phyloP scores from a whole-genome alignment of 2,329 filamentous ascomycete genomes.

The Fusarium xylarioides region DNA sequence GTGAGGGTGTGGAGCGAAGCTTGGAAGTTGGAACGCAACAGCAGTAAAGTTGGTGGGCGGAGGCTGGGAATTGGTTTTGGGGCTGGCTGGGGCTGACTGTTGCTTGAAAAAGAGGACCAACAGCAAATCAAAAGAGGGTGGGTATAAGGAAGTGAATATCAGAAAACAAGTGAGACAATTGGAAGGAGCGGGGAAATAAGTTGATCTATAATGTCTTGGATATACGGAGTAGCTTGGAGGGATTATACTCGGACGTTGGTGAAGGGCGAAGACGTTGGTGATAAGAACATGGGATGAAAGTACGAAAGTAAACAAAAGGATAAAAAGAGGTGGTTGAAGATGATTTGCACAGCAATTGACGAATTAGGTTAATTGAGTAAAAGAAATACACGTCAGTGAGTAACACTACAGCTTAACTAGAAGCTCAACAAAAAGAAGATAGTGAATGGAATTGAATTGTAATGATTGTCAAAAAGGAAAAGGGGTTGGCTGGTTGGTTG shows the following conservation, averaged over 20 bases:
- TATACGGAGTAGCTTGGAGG: not conserved
- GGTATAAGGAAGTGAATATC: not conserved
- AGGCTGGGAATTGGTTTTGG: conserved; percentile 21
- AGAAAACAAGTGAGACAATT: conserved; percentile 24
- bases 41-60: conserved; percentile 24
- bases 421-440: not conserved
- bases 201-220: conserved; percentile 29
- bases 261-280: conserved; percentile 5
- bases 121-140: conserved; percentile 4
- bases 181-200: conserved; percentile 28
- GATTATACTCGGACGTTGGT: not conserved
- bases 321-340: conserved; percentile 1
- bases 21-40: conserved; percentile 38
- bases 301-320: conserved; percentile 30
- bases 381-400: not conserved
- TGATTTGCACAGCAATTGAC: not conserved
- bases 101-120: not conserved
- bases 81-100: conserved; percentile 14
- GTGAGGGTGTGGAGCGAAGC: conserved; percentile 15
- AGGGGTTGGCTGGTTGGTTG: conserved; percentile 23
- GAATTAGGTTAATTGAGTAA: not conserved
- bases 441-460: conserved; percentile 21
- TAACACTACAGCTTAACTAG: not conserved
- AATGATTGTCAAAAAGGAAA: conserved; percentile 18
- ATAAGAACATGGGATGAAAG: not conserved